Base-by-base conservation (phyloP, 768 basidiomycete genomes). In the Lentinula sp. region DNA sequence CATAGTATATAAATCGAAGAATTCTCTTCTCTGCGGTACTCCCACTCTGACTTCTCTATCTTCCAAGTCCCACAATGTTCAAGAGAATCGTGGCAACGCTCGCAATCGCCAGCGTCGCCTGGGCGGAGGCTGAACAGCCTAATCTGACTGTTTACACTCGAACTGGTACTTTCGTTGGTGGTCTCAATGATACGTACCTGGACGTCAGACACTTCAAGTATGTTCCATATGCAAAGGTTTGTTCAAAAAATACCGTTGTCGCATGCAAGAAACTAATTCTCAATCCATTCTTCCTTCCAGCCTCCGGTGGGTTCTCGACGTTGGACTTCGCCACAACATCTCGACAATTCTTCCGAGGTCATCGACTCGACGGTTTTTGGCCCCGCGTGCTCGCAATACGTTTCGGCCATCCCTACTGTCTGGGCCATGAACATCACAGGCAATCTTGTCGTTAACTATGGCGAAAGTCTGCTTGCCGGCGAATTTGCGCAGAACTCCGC, bases 201-300 rank as follows among this genome's bases (percentile, higher is more conserved):
- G 59, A 60, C 28, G 59, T 60, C 37, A 60, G 59, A 41, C 59
- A 60, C n/a, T 60, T 60, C 59, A 60, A 60, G 59, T 60, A 60
- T 50, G 33, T 60, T 7, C 59, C 59, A 9, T 60, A 60, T 41
- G 59, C 59, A 32, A 60, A 60, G 49, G 59, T 53, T 28, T 39
- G 41, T 42, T 20, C 4, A 12, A 20, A 1, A 39, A 9, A 12
- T 18, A 39, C 16, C 12, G 1, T 39, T 8, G 23, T 20, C 20
- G 20, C 23, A 48, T 18, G 0, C n/a, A 12, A 12, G 23, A 10
- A 9, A 10, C 3, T 18, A 12, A 48, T 48, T 20, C 2, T 20
- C 46, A 23, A 20, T 48, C 16, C 7, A 18, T 16, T 45, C 43
- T 48, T 10, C 15, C n/a, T 6, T 37, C 58, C 9, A 65, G 59